phyloP scores from a whole-genome alignment of 2,329 filamentous ascomycete species.

The Chaetomiaceae sp. region DNA sequence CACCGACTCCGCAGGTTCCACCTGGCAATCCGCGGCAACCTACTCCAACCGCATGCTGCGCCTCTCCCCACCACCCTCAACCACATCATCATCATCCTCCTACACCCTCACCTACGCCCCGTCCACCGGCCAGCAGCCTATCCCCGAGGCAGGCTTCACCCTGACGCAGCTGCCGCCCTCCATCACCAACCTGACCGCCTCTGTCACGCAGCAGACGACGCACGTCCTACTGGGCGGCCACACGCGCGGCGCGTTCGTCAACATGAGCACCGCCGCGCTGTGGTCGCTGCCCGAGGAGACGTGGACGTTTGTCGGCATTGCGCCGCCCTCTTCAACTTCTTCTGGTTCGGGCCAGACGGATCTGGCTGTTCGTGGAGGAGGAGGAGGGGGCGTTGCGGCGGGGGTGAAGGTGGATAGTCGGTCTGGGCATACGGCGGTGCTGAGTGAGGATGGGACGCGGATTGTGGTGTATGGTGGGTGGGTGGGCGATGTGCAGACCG shows the following conservation, averaged over 20 bases:
- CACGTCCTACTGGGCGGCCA: slow-evolving; percentile 83
- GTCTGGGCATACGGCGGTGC: slow-evolving; percentile 80
- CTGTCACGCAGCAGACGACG: slow-evolving; percentile 63
- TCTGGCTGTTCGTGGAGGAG: slow-evolving; percentile 30
- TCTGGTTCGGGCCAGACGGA: slow-evolving; percentile 42
- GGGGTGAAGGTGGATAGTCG: slow-evolving; percentile 58
- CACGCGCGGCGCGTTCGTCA: slow-evolving; percentile 76
- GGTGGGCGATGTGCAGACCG: slow-evolving; percentile 72
- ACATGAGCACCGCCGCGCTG: slow-evolving; percentile 85
- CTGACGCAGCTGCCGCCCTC: slow-evolving; percentile 68
- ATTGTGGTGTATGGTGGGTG: slow-evolving; percentile 83
- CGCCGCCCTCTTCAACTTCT: slow-evolving; percentile 31
- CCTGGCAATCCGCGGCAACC: slow-evolving; percentile 62
- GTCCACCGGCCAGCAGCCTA: slow-evolving; percentile 53
- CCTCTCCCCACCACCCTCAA: slow-evolving; percentile 42
- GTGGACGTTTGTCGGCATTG: slow-evolving; percentile 76
- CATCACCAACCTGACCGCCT: slow-evolving; percentile 50
- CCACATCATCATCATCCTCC: slow-evolving; percentile 24
- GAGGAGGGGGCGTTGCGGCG: not conserved
- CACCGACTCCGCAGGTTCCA: slow-evolving; percentile 29
- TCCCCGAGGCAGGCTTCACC: slow-evolving; percentile 81
- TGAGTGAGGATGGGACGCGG: slow-evolving; percentile 71
- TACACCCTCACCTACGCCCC: slow-evolving; percentile 36
- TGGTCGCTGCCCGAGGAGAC: slow-evolving; percentile 81
- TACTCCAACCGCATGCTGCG: slow-evolving; percentile 78